Evolutionary conservation across 148 eudicot species (phyloP), one percentile per base, ranked within the genome.

Genomic region (Silene uniflora): DNA sequence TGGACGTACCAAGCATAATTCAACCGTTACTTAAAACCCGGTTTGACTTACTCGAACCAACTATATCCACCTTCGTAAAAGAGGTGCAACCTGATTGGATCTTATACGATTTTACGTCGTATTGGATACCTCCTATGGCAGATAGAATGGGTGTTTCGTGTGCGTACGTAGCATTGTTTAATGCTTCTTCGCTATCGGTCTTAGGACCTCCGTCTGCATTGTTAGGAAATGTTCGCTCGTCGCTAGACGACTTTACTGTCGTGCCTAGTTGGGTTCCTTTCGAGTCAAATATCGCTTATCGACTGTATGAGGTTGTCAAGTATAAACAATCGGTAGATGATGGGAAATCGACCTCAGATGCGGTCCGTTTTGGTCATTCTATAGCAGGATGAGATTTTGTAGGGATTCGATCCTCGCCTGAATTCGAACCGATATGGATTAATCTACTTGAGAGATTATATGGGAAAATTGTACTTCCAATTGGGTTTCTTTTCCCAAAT

Each of bases 401-500:
- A 18, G 65, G 77, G 10, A 70, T 91, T 17, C 67, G 91, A 70
- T 85, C 83, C 60, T 77, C 85, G 27, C 64, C 65, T 10, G 90
- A 86, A 72, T 88, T 91, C 27, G 97, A 91, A 73, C 79, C 85
- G 0, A 83, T 85, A 11, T 89, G 91, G 91, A 76, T 89, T 52
- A 29, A 85, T 17, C 79, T 89, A 12, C 74, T 91, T 21, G 42
- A 69, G 55, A 79, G 83, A 64, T 79, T 91, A 22, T 89, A 89
- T 81, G 76, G 72, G 9, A 88, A 89, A 75, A 86, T 79, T 6
- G 78, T 88, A 1, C 44, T 89, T 3, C 77, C 97, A 0, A 55
- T 88, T 5, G 93, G 97, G n/a, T n/a, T n/a, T n/a, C n/a, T n/a
- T n/a, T n/a, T n/a, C n/a, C n/a, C n/a, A n/a, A n/a, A n/a, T n/a